phyloP scores from a whole-genome alignment of 345 rosid species.

The Eutrema yunnanense region DNA sequence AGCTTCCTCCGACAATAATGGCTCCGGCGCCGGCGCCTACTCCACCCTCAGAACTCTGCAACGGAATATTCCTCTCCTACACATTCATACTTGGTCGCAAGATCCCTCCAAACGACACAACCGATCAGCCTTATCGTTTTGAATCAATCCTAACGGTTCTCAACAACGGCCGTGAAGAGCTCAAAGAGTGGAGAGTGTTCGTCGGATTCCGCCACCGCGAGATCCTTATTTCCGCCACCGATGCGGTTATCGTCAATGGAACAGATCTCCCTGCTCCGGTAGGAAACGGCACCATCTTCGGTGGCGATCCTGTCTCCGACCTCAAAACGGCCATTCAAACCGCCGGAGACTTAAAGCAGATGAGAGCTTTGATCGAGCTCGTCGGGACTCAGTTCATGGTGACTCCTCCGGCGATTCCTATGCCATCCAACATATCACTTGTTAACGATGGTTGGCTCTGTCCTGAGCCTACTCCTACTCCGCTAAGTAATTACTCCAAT shows the following conservation, averaged over 20 bases:
- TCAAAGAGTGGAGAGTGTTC: conserved; percentile 69
- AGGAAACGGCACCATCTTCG: conserved; percentile 74
- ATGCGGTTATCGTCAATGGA: conserved; percentile 73
- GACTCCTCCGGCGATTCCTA: conserved; percentile 48
- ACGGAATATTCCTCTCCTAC: conserved; percentile 73
- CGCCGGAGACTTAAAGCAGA: conserved; percentile 82
- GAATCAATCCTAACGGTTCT: conserved; percentile 66
- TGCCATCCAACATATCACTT: conserved; percentile 58
- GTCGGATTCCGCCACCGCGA: conserved; percentile 70
- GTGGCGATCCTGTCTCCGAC: conserved; percentile 70
- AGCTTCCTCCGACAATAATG: conserved; percentile 15
- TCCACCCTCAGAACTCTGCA: conserved; percentile 55
- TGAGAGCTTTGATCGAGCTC: conserved; percentile 50
- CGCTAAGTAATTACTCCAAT: conserved; percentile 10
- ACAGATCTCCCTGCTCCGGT: conserved; percentile 60
- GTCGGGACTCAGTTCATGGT: conserved; percentile 90
- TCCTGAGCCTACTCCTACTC: conserved; percentile 36
- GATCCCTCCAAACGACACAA: conserved; percentile 57
- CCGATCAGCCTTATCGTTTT: conserved; percentile 75
- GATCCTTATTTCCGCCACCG: conserved; percentile 58
- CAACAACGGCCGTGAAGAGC: conserved; percentile 68
- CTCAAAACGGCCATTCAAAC: conserved; percentile 81
- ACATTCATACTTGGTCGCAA: conserved; percentile 42
- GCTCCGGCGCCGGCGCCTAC: conserved; percentile 22
- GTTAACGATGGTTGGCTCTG: conserved; percentile 87